Conservation (phyloP, 139 green algal genomes). For the Auxenochlorella protothecoides region DNA sequence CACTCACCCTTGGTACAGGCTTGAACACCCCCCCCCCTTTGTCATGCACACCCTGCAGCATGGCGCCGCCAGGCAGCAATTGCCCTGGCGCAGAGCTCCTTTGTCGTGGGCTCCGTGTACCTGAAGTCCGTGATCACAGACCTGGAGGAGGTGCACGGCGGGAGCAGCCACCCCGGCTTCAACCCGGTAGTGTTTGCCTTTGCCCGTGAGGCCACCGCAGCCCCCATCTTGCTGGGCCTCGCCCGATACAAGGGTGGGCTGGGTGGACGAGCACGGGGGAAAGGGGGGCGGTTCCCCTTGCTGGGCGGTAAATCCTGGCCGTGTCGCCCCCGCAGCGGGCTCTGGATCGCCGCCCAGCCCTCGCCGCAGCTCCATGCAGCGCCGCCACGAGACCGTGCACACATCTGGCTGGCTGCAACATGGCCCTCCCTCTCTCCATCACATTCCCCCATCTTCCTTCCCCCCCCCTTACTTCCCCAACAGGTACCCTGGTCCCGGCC, state of each 20-base stretch:
- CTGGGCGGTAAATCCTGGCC: too few relatives aligned
- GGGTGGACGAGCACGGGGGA: too few relatives aligned
- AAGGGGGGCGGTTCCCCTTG: too few relatives aligned
- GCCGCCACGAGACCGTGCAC: too few relatives aligned
- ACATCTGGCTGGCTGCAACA: too few relatives aligned
- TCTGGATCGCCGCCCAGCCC: too few relatives aligned
- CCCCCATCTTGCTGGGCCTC: conserved; percentile 33
- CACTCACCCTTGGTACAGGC: background rate
- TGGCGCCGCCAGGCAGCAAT: conserved; percentile 43
- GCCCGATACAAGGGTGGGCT: conserved; percentile 11
- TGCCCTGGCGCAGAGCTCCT: conserved; percentile 34
- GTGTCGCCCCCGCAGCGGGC: too few relatives aligned
- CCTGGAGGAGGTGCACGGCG: conserved; percentile 12
- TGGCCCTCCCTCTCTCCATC: too few relatives aligned
- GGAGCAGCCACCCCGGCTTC: conserved; percentile 18
- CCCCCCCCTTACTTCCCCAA: too few relatives aligned
- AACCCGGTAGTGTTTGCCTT: conserved; percentile 48
- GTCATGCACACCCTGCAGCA: background rate
- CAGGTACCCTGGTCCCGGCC: background rate
- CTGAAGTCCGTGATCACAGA: conserved; percentile 28
- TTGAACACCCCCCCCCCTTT: background rate
- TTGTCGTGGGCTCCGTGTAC: conserved; percentile 47
- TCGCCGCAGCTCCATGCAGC: too few relatives aligned
- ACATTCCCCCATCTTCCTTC: too few relatives aligned
- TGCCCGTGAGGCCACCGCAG: conserved; percentile 29